Base-by-base conservation (phyloP, 1,284 basidiomycete genomes). In the Leccinum variabile region DNA sequence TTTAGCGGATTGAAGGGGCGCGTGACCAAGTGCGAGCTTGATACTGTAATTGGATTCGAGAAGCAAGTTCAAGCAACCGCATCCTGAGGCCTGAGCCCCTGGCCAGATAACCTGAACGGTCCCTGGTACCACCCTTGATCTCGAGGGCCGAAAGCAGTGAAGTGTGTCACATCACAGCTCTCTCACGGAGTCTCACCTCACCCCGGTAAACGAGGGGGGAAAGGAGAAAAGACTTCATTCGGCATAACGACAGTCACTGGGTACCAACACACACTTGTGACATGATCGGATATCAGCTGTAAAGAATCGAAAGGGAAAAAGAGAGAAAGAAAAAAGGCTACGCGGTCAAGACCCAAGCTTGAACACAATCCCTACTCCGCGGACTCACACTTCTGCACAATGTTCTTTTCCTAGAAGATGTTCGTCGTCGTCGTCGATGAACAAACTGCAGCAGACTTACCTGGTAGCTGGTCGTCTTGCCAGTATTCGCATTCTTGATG, bases 401-500 rank as follows among this genome's bases (percentile, higher is more conserved):
- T 76, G 66, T 81, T 81, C 73, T 73, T 79, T 61, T 70, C 70
- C 80, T 81, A 57, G 3, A 55, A 2, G 1, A 54, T 10, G 10
- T 64, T 25, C 1, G 11, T 5, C 25, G 30, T 16, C 55, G 25
- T 28, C 25, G 25, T 28, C 25, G 3, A 33, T 3, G 8, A 30
- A 30, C 30, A 9, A 30, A 9, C 25, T 28, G 25, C 25, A 14
- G 25, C 13, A 28, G 2, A 28, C 63, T 63, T 55, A 77, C 80
- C 73, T 74, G 73, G 61, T 82, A 80, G n/a, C 44, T 72, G 2
- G 78, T 80, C 8, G 57, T 68, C 69, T 80, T 81, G 14, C 75
- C 74, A 13, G 78, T 82, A n/a, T 78, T 79, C 56, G 77, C 75
- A 57, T 82, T 82, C 69, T 72, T 77, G 70, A 81, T 81, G 7